Evolutionary conservation across 495 filamentous ascomycete species (phyloP), one percentile per base, ranked within the genome.

Genomic region (Hypoxylon fuscum): DNA sequence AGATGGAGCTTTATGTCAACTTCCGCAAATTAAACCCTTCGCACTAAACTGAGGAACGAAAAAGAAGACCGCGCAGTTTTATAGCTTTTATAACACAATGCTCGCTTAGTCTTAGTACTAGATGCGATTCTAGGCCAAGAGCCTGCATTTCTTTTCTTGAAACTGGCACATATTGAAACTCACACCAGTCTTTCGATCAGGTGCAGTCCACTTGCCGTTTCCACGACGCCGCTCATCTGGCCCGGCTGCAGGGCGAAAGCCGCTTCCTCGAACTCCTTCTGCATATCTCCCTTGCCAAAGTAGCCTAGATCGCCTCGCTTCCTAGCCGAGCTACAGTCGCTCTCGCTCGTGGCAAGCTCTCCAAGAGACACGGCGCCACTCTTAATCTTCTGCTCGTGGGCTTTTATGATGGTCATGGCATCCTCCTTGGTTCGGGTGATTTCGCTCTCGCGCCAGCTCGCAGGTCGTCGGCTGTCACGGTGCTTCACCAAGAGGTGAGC

Each of bases 211-310:
- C 91, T 96, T n/a, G 91, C 92, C 3, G 94, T 97, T 70, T 96
- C 89, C 0, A 97, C 90, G 22, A 96, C 78, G 17, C 81, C 76
- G 70, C 92, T 96, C 53, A 98, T 85, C 73, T 97, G 87, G 17
- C 92, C 92, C 0, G 87, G 87, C 71, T 92, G 85, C 27, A 98
- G 77, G 11, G 87, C 87, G 78, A 98, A 98, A 3, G 94, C 89
- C 0, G 93, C 92, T 25, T 97, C 92, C 74, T 98, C 95, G 64
- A 98, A 98, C 76, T 98, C 95, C 80, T 94, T 96, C 70, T 98
- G 95, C 95, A 98, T 98, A 67, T 98, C 95, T 4, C 91, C 90
- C 53, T 77, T 86, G 18, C 91, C 92, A 69, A 98, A 98, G 74
- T 92, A 97, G 1, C 95, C 95, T 82, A 98, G 79, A 76, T 98